Percentiles rank a stretch among this genome's conserved stretches.
Evolutionary conservation across 2,329 filamentous ascomycete genomes (phyloP).

Genomic region (Scytalidium sp.): DNA sequence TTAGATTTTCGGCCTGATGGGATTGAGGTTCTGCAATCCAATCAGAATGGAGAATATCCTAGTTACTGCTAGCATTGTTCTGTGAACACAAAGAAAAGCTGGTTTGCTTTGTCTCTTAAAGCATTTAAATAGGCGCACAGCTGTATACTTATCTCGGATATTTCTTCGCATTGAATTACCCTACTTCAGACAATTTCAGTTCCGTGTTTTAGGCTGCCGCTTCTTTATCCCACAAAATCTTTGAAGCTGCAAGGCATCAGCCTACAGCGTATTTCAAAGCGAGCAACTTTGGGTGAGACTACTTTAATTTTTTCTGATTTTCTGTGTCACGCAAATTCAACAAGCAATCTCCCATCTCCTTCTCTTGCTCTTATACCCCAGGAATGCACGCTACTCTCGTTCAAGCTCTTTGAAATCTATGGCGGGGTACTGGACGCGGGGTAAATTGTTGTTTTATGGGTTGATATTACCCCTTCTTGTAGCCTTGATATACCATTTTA

Average conservation of each 20-base stretch:
- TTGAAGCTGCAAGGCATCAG: too few species aligned
- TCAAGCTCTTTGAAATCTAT: slow-evolving; percentile 6
- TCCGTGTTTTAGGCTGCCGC: too few species aligned
- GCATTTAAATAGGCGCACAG: not conserved
- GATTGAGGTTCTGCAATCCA: not conserved
- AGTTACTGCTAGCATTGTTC: not conserved
- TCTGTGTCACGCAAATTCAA: not conserved
- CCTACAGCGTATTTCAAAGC: not conserved
- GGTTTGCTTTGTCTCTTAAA: not conserved
- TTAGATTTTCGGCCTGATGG: not conserved
- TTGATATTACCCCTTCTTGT: slow-evolving; percentile 14
- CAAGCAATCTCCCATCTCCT: not conserved
- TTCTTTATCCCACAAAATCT: too few species aligned
- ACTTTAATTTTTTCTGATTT: not conserved
- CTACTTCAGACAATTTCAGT: not conserved
- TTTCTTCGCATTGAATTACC: not conserved
- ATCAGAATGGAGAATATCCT: not conserved
- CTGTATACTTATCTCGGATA: too few species aligned
- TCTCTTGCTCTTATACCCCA: not conserved
- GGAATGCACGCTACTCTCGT: too few species aligned
- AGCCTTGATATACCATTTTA: slow-evolving; percentile 14
- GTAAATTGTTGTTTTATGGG: slow-evolving; percentile 6
- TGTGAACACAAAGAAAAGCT: not conserved
- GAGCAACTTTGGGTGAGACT: not conserved
- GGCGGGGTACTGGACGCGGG: slow-evolving; percentile 10